Conservation (phyloP, 352 stramenopile genomes). For the Phytophthora hybrid region DNA sequence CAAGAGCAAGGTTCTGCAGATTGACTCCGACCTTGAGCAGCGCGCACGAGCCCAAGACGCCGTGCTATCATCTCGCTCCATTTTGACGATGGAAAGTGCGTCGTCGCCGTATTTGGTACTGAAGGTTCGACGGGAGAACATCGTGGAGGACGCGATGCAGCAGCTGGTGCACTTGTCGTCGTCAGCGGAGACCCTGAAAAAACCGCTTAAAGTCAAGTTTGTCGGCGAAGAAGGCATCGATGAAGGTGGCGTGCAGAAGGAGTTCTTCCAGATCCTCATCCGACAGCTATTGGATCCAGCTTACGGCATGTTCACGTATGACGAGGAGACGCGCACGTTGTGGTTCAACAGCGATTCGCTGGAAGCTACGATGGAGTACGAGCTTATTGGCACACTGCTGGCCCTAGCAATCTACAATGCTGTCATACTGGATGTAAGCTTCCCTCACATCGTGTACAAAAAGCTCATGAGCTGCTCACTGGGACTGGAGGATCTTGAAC, state of each 20-base stretch:
- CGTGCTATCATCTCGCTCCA: slow-evolving; percentile 45
- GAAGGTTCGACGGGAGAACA: slow-evolving; percentile 71
- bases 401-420: slow-evolving; percentile 88
- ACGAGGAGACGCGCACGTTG: slow-evolving; percentile 71
- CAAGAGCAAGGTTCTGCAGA: slow-evolving; percentile 81
- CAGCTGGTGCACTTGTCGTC: slow-evolving; percentile 66
- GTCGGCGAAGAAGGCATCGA: slow-evolving; percentile 85
- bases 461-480: slow-evolving; percentile 72
- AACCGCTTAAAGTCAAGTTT: slow-evolving; percentile 87
- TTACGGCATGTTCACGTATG: slow-evolving; percentile 85
- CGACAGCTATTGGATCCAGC: slow-evolving; percentile 74
- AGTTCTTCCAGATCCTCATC: slow-evolving; percentile 88
- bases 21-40: slow-evolving; percentile 82
- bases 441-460: slow-evolving; percentile 87
- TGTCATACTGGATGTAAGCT: slow-evolving; percentile 85
- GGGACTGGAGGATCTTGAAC: slow-evolving; percentile 67
- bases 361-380: slow-evolving; percentile 87
- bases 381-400: slow-evolving; percentile 86
- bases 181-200: slow-evolving; percentile 74
- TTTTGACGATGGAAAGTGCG: slow-evolving; percentile 33
- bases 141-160: slow-evolving; percentile 81
- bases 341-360: slow-evolving; percentile 88
- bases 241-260: slow-evolving; percentile 83
- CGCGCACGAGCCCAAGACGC: slow-evolving; percentile 64
- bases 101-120: slow-evolving; percentile 72